These are phyloP conservation scores for Curvularia sp. DNA, from an alignment of 2,329 filamentous ascomycete genomes.

Conservation along the genomic window DNA sequence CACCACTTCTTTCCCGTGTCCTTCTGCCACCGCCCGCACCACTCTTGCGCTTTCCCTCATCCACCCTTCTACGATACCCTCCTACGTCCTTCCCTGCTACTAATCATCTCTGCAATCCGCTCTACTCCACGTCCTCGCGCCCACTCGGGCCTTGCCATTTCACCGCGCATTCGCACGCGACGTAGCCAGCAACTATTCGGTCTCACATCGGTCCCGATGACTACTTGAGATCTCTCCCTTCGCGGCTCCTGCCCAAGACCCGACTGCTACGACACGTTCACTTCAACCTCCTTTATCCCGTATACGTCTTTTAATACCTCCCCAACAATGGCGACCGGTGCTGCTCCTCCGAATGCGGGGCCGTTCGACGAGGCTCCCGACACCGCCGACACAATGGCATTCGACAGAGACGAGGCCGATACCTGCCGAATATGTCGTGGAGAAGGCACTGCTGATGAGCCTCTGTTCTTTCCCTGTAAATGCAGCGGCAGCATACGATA, in stretches of 20 bases:
- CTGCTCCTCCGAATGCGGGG: constrained; percentile 23
- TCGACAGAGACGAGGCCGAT: constrained; percentile 65
- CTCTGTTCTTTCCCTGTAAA: constrained; percentile 97
- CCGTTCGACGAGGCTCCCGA: constrained; percentile 21
- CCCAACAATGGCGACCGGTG: constrained; percentile 34
- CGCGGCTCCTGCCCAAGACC: constrained; percentile 31
- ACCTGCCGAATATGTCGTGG: constrained; percentile 98
- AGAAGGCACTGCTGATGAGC: constrained; percentile 81
- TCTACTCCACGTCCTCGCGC: neutral
- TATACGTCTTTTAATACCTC: constrained; percentile 6
- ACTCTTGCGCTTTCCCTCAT: constrained; percentile 1
- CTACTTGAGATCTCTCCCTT: constrained; percentile 28
- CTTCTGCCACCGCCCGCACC: constrained; percentile 1
- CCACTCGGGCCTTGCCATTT: neutral
- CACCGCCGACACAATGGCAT: constrained; percentile 51
- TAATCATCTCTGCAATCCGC: neutral
- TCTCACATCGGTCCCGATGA: constrained; percentile 27
- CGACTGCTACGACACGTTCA: constrained; percentile 2
- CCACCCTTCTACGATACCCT: neutral
- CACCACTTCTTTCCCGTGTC: constrained; percentile 1
- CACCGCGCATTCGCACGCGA: neutral
- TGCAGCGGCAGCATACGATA: constrained; percentile 99
- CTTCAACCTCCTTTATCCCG: constrained; percentile 6
- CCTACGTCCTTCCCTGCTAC: neutral
- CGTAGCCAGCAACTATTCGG: constrained; percentile 1